Evolutionary conservation across 2,329 filamentous ascomycete genomes (phyloP).

Genomic region (Endocalyx cinctus): DNA sequence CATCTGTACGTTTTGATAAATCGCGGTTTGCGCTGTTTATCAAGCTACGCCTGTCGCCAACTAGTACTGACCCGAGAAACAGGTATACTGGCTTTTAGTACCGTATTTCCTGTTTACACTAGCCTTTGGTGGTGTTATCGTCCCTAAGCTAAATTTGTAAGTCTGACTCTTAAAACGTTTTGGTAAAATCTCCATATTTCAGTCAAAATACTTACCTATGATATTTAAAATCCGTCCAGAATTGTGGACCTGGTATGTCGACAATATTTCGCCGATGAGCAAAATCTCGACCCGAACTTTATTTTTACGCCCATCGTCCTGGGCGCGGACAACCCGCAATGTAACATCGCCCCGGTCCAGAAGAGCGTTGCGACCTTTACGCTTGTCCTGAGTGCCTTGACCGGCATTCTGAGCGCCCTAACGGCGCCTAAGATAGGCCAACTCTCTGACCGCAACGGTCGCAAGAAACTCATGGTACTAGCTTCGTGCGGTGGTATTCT

Average conservation of each 20-base stretch:
- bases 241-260: slow-evolving; percentile 80
- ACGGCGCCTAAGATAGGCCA: slow-evolving; percentile 78
- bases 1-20: slow-evolving; percentile 46
- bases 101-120: slow-evolving; percentile 79
- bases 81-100: slow-evolving; percentile 79
- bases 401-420: slow-evolving; percentile 74
- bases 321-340: slow-evolving; percentile 71
- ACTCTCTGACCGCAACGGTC: slow-evolving; percentile 81
- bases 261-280: slow-evolving; percentile 70
- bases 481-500: slow-evolving; percentile 70
- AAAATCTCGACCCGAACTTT: slow-evolving; percentile 52
- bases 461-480: slow-evolving; percentile 68
- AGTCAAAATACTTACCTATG: slow-evolving; percentile 3
- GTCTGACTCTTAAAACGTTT: slow-evolving; percentile 19
- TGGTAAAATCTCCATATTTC: background rate
- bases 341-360: slow-evolving; percentile 74
- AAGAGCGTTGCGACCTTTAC: slow-evolving; percentile 72
- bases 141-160: slow-evolving; percentile 80
- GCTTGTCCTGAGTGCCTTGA: slow-evolving; percentile 68
- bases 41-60: background rate
- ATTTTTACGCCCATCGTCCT: slow-evolving; percentile 60
- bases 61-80: slow-evolving; percentile 18
- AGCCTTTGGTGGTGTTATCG: slow-evolving; percentile 79
- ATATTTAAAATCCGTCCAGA: too few species aligned
- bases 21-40: background rate